Evolutionary conservation across 2,329 filamentous ascomycete genomes (phyloP).

Genomic region (Blastomyces emzantsi): DNA sequence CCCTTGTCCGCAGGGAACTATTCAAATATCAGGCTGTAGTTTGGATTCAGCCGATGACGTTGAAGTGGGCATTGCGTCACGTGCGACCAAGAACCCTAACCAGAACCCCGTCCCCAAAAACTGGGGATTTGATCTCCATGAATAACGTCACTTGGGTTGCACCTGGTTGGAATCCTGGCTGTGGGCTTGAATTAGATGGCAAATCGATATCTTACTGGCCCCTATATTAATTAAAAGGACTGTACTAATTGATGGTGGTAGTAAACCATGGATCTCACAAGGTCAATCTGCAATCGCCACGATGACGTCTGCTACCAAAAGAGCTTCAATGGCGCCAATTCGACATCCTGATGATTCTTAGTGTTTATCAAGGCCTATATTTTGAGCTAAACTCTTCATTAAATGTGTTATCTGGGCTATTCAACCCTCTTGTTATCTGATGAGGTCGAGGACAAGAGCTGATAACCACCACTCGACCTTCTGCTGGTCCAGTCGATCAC

Average conservation of each 20-base stretch:
- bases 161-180: not conserved
- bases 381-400: not conserved
- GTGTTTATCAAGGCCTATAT: not conserved
- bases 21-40: not conserved
- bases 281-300: not conserved
- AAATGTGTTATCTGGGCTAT: not conserved
- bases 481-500: not conserved
- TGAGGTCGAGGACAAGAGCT: not conserved
- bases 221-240: not conserved
- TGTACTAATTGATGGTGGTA: not conserved
- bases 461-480: not conserved
- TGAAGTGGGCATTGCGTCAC: not conserved
- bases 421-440: not conserved
- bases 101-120: not conserved
- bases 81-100: not conserved
- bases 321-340: not conserved
- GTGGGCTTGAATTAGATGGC: not conserved
- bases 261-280: not conserved
- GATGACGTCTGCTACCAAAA: constrained; percentile 2
- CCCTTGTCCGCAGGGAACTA: not conserved
- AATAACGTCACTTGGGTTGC: not conserved
- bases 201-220: not conserved
- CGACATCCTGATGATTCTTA: not conserved
- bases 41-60: not conserved
- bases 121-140: not conserved